Evolutionary conservation across 2,329 filamentous ascomycete genomes (phyloP).

Genomic region (Alternaria longipes): DNA sequence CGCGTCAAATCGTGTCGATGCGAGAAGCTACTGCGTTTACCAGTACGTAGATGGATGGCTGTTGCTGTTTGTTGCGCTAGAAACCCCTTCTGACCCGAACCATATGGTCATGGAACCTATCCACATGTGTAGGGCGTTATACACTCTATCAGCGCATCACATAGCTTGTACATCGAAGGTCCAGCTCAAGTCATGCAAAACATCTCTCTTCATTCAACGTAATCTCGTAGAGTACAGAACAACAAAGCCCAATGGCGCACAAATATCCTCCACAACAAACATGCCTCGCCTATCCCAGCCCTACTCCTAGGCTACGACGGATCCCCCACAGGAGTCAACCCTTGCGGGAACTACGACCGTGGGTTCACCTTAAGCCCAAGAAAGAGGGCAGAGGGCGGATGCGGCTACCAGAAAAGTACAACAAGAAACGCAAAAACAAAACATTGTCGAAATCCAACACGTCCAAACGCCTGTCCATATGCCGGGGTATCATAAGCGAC

Average conservation of each 20-base stretch:
- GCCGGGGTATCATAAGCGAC: constrained; percentile 38
- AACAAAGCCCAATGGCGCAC: not conserved
- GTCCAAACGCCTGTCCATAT: constrained; percentile 11
- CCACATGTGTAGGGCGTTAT: not conserved
- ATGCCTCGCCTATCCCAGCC: constrained; percentile 15
- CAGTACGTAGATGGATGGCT: not conserved
- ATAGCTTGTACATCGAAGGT: not conserved
- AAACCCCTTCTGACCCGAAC: not conserved
- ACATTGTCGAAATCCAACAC: constrained; percentile 11
- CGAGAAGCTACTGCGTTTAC: not conserved
- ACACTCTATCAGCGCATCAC: not conserved
- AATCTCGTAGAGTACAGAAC: constrained; percentile 10
- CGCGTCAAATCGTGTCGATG: constrained; percentile 8
- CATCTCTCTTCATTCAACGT: constrained; percentile 7
- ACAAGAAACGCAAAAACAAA: not conserved
- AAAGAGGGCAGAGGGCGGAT: constrained; percentile 8
- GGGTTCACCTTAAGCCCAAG: constrained; percentile 31
- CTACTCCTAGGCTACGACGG: constrained; percentile 29
- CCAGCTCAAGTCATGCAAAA: not conserved
- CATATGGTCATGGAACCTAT: not conserved
- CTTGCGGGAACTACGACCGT: constrained; percentile 31
- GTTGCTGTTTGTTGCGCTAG: not conserved
- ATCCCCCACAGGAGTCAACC: constrained; percentile 29
- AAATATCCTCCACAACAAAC: constrained; percentile 1
- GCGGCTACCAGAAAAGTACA: constrained; percentile 4